These are phyloP conservation scores for Aspergillus sp. DNA, from an alignment of 2,329 filamentous ascomycete genomes.

Conservation along the genomic window DNA sequence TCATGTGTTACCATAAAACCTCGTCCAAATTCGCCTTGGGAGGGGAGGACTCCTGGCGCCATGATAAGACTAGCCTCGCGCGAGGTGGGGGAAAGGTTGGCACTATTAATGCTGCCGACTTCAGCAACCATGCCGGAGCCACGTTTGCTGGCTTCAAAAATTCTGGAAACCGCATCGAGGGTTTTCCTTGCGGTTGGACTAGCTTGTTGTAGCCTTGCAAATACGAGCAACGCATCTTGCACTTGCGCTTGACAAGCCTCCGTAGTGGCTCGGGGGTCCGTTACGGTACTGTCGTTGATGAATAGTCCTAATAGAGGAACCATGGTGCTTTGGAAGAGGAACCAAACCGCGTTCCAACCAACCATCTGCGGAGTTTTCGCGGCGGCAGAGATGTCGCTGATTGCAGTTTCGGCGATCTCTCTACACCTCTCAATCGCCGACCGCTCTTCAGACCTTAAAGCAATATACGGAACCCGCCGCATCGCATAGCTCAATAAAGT, in stretches of 20 bases:
- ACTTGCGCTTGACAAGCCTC: conserved; percentile 55
- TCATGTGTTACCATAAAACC: conserved; percentile 19
- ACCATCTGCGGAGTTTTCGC: conserved; percentile 73
- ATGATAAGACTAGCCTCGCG: conserved; percentile 16
- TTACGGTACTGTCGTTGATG: conserved; percentile 42
- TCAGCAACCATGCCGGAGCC: conserved; percentile 21
- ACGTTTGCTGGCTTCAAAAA: conserved; percentile 58
- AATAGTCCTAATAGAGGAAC: conserved; percentile 74
- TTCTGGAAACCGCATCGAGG: conserved; percentile 62
- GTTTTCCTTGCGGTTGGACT: conserved; percentile 63
- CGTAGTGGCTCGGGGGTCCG: conserved; percentile 61
- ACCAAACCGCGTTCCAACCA: conserved; percentile 80
- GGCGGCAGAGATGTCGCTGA: conserved; percentile 69
- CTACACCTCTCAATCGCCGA: conserved; percentile 68
- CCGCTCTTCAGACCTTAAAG: conserved; percentile 61
- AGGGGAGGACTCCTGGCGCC: conserved; percentile 12
- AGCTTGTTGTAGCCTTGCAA: conserved; percentile 61
- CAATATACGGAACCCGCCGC: conserved; percentile 51
- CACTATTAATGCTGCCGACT: conserved; percentile 8
- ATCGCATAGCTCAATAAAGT: conserved; percentile 66
- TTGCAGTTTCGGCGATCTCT: conserved; percentile 67
- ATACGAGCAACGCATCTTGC: conserved; percentile 43
- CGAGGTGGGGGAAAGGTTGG: conserved; percentile 14
- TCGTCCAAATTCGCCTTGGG: conserved; percentile 20
- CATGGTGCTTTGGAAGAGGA: conserved; percentile 78